Base-by-base conservation (phyloP, 768 basidiomycete genomes). In the Hericium rajendrae region DNA sequence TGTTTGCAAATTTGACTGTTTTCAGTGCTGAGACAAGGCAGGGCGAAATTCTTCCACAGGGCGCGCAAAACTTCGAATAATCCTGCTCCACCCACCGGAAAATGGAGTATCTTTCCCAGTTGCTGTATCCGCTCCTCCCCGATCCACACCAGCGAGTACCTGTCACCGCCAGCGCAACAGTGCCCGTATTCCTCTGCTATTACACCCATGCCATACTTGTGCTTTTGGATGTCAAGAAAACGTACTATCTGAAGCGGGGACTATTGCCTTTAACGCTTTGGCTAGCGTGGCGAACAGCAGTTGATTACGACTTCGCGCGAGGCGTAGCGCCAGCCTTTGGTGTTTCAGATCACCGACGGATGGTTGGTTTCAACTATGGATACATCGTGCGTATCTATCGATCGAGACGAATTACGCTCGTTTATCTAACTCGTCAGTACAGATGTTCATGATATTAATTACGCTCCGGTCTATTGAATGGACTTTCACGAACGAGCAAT, bases 391-490 rank as follows among this genome's bases (percentile, higher is more conserved):
- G 60, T 59, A 24, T 37, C 38, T 41, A 15, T 8, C 18, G 12
- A n/a, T n/a, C 54, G 4, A n/a, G 10, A 15, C 20, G 18, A 24
- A 51, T 6, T 26, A 3, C 26, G 15, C 3, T 6, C 20, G 49
- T 26, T 2, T 6, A 10, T 12, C 16, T 20, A 18, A 26, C 49
- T 48, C 8, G 28, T 12, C 46, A 43, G 22, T 9, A 28, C 24
- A 63, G 60, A 38, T 61, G 2, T 52, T 24, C 13, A 55, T 55
- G 49, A 55, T 57, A 1, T 12, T 41, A 10, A 37, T 63, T 24
- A 52, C 37, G 2, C 43, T 53, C 48, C 52, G 51, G 13, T 57
- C 57, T 12, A 38, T 59, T 22, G 62, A 63, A 37, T 63, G 60
- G 62, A 55, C 57, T 0, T 46, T 58, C 32, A 40, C 51, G 15